These are phyloP conservation scores for Umbilicus rupestris DNA, from an alignment of 164 flowering plant genomes.

Conservation along the genomic window DNA sequence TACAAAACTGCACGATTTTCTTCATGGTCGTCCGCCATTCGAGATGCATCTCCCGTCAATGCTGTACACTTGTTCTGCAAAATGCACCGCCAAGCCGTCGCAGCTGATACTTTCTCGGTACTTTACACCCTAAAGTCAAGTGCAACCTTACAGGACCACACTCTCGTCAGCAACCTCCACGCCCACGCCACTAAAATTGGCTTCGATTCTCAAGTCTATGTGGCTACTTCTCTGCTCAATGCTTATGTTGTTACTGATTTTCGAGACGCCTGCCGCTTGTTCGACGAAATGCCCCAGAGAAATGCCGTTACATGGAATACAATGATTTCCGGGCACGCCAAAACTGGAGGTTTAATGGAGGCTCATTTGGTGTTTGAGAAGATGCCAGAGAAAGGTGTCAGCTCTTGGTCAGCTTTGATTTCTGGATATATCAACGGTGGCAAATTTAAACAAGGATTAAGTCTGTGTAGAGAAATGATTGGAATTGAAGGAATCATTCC, in stretches of 20 bases:
- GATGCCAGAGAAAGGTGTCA: conserved; percentile 34
- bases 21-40: conserved; percentile 38
- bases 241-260: conserved; percentile 25
- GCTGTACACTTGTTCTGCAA: conserved; percentile 32
- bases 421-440: conserved; percentile 31
- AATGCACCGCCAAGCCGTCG: conserved; percentile 35
- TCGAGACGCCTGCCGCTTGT: conserved; percentile 31
- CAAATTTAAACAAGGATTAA: conserved; percentile 24
- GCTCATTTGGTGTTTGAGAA: conserved; percentile 36
- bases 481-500: conserved; percentile 24
- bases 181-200: conserved; percentile 45
- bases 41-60: conserved; percentile 31
- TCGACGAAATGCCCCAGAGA: conserved; percentile 53
- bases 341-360: conserved; percentile 20
- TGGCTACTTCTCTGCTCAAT: conserved; percentile 37
- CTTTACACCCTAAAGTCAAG: conserved; percentile 43
- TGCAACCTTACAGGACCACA: conserved; percentile 16
- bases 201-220: conserved; percentile 33
- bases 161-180: conserved; percentile 38
- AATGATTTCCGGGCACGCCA: conserved; percentile 45
- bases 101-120: conserved; percentile 35
- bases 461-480: conserved; percentile 40
- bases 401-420: conserved; percentile 62
- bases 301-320: conserved; percentile 53
- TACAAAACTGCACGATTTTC: no score